Base-by-base conservation (phyloP, 2,329 filamentous ascomycete genomes). In the Venturia aucupariae region DNA sequence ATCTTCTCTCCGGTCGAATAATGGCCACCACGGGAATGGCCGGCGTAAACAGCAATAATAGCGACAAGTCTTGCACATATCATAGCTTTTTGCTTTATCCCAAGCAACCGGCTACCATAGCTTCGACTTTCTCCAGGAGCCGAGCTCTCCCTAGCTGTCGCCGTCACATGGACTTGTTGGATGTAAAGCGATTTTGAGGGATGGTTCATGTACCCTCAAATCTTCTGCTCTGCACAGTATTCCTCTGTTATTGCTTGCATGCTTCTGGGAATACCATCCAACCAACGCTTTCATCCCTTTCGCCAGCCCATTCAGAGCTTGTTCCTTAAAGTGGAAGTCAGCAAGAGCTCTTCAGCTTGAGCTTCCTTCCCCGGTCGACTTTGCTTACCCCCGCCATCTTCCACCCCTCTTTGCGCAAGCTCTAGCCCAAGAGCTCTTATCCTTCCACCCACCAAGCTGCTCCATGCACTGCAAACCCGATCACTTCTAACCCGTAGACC, bases 91-190 rank as follows among this genome's bases (percentile, higher is more conserved):
- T 35, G 51, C 51, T 57, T 27, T 57, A 57, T 57, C 51, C 51
- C 27, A 57, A 19, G 51, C 51, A 57, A 27, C 30, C 51, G 35
- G 51, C 51, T 27, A 35, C 32, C 32, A 35, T 35, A 35, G 32
- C 32, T 35, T 35, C 10, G 32, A 30, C 51, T 57, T n/a, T 3
- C 30, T 17, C 24, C 51, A 57, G 51, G 30, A 32, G 51, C 51
- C 51, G 51, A 57, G 51, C 51, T 57, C 27, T 35, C 48, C 48
- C 48, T 54, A 54, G 13, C 48, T 54, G 30, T 57, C 27, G 51
- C 51, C 51, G 51, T 57, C 51, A 57, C 51, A 57, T 57, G 51
- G 51, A 32, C 51, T 57, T 57, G 51, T 57, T 57, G 51, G 51
- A 57, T 57, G 51, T 57, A 57, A n/a, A 57, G 51, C 51, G 27